Evolutionary conservation across 1,284 basidiomycete species (phyloP).

Genomic region (Pterula multifida): DNA sequence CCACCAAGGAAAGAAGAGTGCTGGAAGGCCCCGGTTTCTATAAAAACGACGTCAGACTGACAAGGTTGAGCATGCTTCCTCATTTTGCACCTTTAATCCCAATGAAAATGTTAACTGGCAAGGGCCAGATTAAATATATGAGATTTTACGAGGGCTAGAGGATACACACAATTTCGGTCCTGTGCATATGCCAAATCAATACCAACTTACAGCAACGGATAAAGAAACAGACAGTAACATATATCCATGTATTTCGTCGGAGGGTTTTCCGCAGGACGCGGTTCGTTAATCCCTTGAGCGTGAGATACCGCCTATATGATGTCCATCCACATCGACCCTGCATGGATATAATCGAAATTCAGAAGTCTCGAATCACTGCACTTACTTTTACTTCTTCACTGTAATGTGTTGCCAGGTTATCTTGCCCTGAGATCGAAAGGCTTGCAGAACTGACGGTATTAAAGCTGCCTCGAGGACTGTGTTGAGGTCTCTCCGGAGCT

Average conservation of each 20-base stretch:
- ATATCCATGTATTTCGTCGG: constrained; percentile 58
- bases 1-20: constrained; percentile 58
- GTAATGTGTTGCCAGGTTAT: constrained; percentile 40
- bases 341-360: not conserved
- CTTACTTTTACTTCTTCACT: constrained; percentile 18
- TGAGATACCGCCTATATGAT: constrained; percentile 33
- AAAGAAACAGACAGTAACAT: constrained; percentile 38
- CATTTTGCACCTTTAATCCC: constrained; percentile 45
- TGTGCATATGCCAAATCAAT: too few relatives aligned
- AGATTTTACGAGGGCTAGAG: not conserved
- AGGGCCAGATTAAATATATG: not conserved
- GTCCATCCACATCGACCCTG: constrained; percentile 25
- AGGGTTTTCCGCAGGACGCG: constrained; percentile 49
- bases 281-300: constrained; percentile 41
- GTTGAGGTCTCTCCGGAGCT: constrained; percentile 13
- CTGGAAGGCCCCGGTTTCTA: constrained; percentile 51
- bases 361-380: not conserved
- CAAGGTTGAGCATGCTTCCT: not conserved
- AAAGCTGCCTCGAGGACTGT: constrained; percentile 17
- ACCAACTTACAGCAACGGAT: not conserved
- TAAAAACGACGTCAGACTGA: not conserved
- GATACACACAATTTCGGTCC: constrained; percentile 36
- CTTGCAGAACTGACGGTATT: constrained; percentile 11
- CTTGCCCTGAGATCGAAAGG: constrained; percentile 15
- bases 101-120: constrained; percentile 53